Evolutionary conservation across 1,284 basidiomycete genomes (phyloP).

Genomic region (Boletus hoseneyae): DNA sequence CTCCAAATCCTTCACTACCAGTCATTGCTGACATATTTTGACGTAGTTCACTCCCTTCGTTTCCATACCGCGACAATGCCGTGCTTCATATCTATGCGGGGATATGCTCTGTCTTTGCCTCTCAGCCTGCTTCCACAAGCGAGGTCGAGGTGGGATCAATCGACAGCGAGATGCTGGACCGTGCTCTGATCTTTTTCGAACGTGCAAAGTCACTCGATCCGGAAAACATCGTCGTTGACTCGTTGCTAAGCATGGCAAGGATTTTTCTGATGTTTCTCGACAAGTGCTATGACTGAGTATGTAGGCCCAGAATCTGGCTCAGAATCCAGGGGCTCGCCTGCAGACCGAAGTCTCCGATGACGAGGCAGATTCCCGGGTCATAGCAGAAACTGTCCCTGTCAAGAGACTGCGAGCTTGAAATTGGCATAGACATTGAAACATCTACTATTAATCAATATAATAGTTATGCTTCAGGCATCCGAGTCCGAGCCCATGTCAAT

Average conservation of each 20-base stretch:
- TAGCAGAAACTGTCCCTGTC: slow-evolving; percentile 14
- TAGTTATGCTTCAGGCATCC: slow-evolving; percentile 28
- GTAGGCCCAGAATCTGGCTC: slow-evolving; percentile 24
- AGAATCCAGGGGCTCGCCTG: slow-evolving; percentile 8
- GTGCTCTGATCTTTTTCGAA: slow-evolving; percentile 63
- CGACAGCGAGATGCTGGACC: slow-evolving; percentile 41
- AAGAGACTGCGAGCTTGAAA: slow-evolving; percentile 23
- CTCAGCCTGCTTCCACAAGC: slow-evolving; percentile 36
- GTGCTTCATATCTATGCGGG: slow-evolving; percentile 81
- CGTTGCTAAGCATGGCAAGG: slow-evolving; percentile 49
- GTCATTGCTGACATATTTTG: slow-evolving; percentile 9
- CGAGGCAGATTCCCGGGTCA: slow-evolving; percentile 27
- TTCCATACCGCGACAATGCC: slow-evolving; percentile 81
- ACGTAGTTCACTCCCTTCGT: slow-evolving; percentile 74
- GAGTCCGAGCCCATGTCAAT: slow-evolving; percentile 54
- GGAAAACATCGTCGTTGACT: slow-evolving; percentile 49
- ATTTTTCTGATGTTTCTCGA: slow-evolving; percentile 2
- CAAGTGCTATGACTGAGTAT: slow-evolving; percentile 1
- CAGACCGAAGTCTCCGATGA: slow-evolving; percentile 44
- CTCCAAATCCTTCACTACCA: slow-evolving; percentile 2
- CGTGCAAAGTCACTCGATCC: slow-evolving; percentile 58
- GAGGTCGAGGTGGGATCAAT: slow-evolving; percentile 7
- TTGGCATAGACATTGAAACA: neutral
- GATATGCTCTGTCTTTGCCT: slow-evolving; percentile 60
- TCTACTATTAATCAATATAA: neutral